Evolutionary conservation across 805 yeast species (phyloP).

Genomic region (Barnettozyma sucrosica): DNA sequence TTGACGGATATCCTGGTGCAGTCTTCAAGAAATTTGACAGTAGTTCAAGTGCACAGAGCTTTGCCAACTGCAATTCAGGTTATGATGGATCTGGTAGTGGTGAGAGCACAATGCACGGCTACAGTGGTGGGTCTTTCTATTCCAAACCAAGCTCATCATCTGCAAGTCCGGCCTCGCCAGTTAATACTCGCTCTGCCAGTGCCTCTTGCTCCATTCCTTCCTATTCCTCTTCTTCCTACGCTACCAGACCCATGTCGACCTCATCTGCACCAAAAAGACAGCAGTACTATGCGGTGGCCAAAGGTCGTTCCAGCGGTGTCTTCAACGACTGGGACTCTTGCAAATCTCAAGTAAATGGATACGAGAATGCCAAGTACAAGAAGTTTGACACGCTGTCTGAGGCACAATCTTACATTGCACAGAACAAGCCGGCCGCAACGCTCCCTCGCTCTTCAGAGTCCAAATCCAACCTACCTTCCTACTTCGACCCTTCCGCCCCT

Average conservation of each 20-base stretch:
- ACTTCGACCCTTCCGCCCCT: too few species aligned
- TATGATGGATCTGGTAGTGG: not conserved
- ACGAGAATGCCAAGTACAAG: conserved; percentile 29
- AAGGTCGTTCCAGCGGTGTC: conserved; percentile 51
- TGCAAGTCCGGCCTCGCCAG: too few species aligned
- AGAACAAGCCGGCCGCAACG: not conserved
- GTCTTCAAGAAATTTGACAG: conserved; percentile 39
- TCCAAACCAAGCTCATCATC: too few species aligned
- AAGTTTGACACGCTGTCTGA: conserved; percentile 38
- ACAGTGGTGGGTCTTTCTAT: not conserved
- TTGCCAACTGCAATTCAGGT: conserved; percentile 16
- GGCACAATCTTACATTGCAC: conserved; percentile 42
- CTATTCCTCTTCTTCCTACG: not conserved
- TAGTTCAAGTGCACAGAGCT: conserved; percentile 42
- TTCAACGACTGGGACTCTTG: conserved; percentile 57
- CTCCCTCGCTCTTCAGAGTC: not conserved
- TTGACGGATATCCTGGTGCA: conserved; percentile 36
- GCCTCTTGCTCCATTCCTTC: not conserved
- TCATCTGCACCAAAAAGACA: conserved; percentile 9
- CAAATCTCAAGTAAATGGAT: conserved; percentile 44
- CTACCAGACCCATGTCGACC: not conserved
- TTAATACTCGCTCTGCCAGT: too few species aligned
- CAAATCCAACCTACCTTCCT: too few species aligned
- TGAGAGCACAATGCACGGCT: too few species aligned
- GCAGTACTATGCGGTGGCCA: conserved; percentile 47